Base-by-base conservation (phyloP, 768 basidiomycete species). In the Pleurotus ostreatus region DNA sequence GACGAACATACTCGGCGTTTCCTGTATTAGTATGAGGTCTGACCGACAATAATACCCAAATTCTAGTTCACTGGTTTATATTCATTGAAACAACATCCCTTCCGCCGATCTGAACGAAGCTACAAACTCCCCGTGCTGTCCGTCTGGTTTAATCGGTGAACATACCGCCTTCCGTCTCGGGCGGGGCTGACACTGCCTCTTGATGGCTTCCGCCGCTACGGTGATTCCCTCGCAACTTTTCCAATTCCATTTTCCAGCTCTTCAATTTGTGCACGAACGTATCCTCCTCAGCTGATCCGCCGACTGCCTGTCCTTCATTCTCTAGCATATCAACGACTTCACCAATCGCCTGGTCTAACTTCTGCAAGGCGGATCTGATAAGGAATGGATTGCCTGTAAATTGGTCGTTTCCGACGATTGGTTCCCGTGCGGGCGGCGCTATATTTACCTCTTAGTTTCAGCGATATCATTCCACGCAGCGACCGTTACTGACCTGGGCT, bases 331-430 rank as follows among this genome's bases (percentile, higher is more conserved):
- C 57, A 41, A 81, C 78, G 40, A 78, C 68, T 15, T 79, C 73
- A 9, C 65, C 61, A 49, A 81, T 66, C 2, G 77, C 71, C 49
- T 67, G 62, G 58, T 80, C 79, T 40, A 81, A 70, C 46, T 75
- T 77, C 45, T 70, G 61, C 26, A 82, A 63, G 2, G 75, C 73
- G 26, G 66, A 67, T 26, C 72, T 65, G 66, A 81, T 75, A 4
- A 79, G 68, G 60, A 71, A 80, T 1, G 80, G 76, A 59, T 81
- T 83, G 16, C 78, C 77, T 9, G 77, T 67, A 44, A 68, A 68
- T 9, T 61, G 62, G 12, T 69, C 62, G 7, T 64, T 56, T 16
- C 63, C 63, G n/a, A 22, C 64, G 57, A 49, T 56, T n/a, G 8
- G 68, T 55, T 61, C 63, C 46, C 55, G 66, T 1, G 65, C 65